Evolutionary conservation across 441 rosid genomes (phyloP), one percentile per base, ranked within the genome.

Genomic region (Euphorbia schlechtendalii): DNA sequence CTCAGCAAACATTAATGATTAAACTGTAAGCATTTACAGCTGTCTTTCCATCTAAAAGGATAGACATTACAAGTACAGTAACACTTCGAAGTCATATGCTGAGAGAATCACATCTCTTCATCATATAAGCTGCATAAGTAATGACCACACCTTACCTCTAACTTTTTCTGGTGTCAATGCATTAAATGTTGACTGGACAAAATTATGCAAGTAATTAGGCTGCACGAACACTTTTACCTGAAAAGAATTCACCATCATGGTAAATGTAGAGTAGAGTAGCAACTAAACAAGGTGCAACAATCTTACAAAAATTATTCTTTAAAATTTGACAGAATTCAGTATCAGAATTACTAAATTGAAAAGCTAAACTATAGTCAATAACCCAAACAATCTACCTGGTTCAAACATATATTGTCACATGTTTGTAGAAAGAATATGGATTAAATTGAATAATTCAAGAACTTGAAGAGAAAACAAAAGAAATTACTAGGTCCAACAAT

Each of bases 151-250:
- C 43, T 25, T 27, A 65, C 98, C 96, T 87, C 76, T 89, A 66
- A 94, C 88, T 76, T 91, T 89, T 74, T 86, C 80, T 5, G 85
- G 68, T 1, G 88, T 73, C 61, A 94, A 88, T 61, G 99, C 96
- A 81, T 86, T 77, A 74, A 94, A 91, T 53, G 98, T 87, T 56
- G 96, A 74, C 68, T 94, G 96, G 38, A 94, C 98, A 76, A 94
- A 91, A 70, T 91, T 94, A 20, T 87, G 74, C 61, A 91, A 72
- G 74, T 91, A 94, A 84, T 87, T 80, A 30, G 91, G 96, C 69
- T 89, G 96, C 69, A 32, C 71, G 74, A 94, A 94, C 64, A 89
- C 99, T 76, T 91, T 94, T 78, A 94, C 99, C 98, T 91, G 82
- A 59, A 79, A 55, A 53, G 21, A 32, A 61, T 15, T 46, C 41